Percentiles rank a stretch among this genome's conserved stretches.
These are phyloP conservation scores for Tripterygium wilfordii DNA, from an alignment of 177 flowering plant species.

Conservation along the genomic window DNA sequence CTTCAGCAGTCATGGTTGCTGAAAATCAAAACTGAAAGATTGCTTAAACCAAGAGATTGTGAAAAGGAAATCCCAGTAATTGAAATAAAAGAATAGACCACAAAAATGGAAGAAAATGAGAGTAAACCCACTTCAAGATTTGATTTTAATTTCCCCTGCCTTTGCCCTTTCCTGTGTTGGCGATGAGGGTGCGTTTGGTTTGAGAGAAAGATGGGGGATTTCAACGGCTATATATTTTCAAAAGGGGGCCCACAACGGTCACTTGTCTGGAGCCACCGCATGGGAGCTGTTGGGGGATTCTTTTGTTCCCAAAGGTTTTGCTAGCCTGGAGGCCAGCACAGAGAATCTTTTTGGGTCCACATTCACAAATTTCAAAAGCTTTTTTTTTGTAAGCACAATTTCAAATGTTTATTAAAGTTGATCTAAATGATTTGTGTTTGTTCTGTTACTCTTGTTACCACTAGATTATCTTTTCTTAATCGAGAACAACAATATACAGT, in stretches of 20 bases:
- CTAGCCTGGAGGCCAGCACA: conserved; percentile 32
- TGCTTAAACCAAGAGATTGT: neutral
- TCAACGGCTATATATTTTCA: conserved; percentile 22
- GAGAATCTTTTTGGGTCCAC: conserved; percentile 10
- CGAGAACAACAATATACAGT: too few species aligned
- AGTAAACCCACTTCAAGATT: neutral
- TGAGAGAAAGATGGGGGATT: neutral
- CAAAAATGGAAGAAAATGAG: neutral
- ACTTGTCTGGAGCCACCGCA: conserved; percentile 35
- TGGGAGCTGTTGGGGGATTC: conserved; percentile 26
- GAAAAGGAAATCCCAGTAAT: too few species aligned
- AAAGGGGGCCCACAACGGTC: conserved; percentile 31
- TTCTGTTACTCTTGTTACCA: too few species aligned
- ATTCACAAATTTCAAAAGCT: neutral
- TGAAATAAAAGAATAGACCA: neutral
- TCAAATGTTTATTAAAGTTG: too few species aligned
- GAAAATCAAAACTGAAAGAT: neutral
- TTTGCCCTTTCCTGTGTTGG: conserved; percentile 5
- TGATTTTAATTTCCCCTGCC: neutral
- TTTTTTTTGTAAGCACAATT: too few species aligned
- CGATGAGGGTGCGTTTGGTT: conserved; percentile 2
- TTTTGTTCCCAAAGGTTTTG: conserved; percentile 16
- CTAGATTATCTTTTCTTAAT: too few species aligned
- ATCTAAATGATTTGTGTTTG: too few species aligned
- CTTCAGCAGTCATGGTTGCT: conserved; percentile 31